Conservation (phyloP, 2,329 filamentous ascomycete genomes). For the Fusarium napiforme region DNA sequence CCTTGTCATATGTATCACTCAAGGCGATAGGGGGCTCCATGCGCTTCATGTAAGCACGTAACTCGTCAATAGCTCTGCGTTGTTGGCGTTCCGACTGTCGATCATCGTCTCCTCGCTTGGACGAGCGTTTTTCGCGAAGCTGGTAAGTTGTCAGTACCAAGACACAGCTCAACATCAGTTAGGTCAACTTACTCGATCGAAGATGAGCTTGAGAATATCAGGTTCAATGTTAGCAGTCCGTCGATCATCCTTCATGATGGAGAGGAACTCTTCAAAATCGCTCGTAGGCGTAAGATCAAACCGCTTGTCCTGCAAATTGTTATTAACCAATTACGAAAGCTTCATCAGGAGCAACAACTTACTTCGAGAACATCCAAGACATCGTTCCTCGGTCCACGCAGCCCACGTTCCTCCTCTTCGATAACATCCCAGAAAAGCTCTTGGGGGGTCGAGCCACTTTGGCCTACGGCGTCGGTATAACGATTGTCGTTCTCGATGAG, state of each 20-base stretch:
- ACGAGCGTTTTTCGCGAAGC: constrained; percentile 87
- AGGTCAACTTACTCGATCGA: constrained; percentile 73
- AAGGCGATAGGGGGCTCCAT: constrained; percentile 83
- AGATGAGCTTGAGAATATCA: constrained; percentile 83
- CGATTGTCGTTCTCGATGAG: constrained; percentile 82
- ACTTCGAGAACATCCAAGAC: constrained; percentile 91
- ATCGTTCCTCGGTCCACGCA: constrained; percentile 83
- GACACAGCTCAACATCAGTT: background rate
- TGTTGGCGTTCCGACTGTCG: constrained; percentile 87
- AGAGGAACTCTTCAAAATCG: constrained; percentile 87
- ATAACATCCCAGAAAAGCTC: constrained; percentile 97
- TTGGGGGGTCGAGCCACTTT: constrained; percentile 84
- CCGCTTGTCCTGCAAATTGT: constrained; percentile 76
- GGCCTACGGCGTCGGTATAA: constrained; percentile 85
- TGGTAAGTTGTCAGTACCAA: constrained; percentile 46
- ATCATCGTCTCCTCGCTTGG: constrained; percentile 83
- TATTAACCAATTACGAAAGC: background rate
- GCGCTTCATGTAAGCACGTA: constrained; percentile 88
- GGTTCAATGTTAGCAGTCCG: constrained; percentile 88
- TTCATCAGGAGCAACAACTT: constrained; percentile 50
- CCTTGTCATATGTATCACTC: constrained; percentile 88
- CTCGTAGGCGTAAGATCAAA: constrained; percentile 91
- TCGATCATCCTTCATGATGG: constrained; percentile 84
- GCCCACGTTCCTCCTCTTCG: constrained; percentile 90
- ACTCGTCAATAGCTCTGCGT: constrained; percentile 82